Evolutionary conservation across 2,329 filamentous ascomycete species (phyloP).

Genomic region (Escovopsis sp.): DNA sequence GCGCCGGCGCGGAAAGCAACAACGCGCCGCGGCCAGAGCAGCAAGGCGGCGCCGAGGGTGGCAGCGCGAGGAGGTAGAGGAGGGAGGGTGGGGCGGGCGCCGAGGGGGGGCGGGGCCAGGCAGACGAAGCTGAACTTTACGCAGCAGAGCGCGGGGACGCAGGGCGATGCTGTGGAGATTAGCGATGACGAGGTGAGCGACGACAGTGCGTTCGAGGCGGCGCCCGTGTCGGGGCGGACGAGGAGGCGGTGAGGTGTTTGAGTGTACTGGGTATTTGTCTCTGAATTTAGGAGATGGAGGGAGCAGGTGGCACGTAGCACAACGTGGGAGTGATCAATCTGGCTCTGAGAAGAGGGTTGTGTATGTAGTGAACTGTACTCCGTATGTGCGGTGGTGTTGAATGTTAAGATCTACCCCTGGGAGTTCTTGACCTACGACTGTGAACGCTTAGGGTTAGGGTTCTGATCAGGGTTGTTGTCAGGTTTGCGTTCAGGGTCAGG

Average conservation of each 20-base stretch:
- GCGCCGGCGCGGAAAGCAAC: constrained; percentile 22
- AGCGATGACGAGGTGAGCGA: constrained; percentile 53
- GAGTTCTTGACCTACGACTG: too few relatives aligned
- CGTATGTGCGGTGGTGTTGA: neutral
- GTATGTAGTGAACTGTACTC: too few relatives aligned
- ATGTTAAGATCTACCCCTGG: constrained; percentile 9
- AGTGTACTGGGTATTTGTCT: neutral
- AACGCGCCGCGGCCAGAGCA: constrained; percentile 10
- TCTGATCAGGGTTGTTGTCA: too few relatives aligned
- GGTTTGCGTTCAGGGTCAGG: too few relatives aligned
- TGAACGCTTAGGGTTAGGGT: too few relatives aligned
- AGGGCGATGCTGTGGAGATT: constrained; percentile 39
- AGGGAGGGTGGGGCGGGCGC: constrained; percentile 7
- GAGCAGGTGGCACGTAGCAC: neutral
- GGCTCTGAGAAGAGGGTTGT: too few relatives aligned
- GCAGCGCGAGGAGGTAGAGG: neutral
- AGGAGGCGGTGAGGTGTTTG: constrained; percentile 14
- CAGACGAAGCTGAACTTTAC: constrained; percentile 23
- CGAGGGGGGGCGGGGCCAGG: constrained; percentile 8
- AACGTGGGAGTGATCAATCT: too few relatives aligned
- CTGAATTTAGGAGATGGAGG: neutral
- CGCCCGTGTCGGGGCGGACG: constrained; percentile 22
- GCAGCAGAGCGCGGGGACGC: constrained; percentile 21
- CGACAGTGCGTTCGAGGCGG: constrained; percentile 44
- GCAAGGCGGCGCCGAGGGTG: constrained; percentile 7